Base-by-base conservation (phyloP, 2,329 filamentous ascomycete species). In the Penicillium sp. region DNA sequence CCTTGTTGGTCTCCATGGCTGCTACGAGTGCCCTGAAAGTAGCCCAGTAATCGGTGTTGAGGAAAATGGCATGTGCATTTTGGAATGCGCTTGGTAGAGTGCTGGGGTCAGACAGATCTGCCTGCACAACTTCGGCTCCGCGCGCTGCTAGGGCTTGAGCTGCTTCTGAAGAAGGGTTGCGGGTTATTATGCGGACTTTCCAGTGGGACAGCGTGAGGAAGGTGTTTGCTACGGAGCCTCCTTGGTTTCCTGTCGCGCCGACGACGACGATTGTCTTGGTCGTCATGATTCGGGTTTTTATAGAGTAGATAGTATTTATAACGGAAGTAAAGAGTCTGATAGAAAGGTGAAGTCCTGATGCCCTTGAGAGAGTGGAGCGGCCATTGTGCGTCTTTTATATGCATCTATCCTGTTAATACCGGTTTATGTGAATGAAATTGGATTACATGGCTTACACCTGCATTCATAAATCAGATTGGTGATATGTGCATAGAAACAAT, bases 231-330 rank as follows among this genome's bases (percentile, higher is more conserved):
- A 86, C 75, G 5, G 80, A 81, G 59, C 81, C 79, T 49, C 84
- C 84, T 70, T 87, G 84, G 57, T 80, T 78, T 57, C 83, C 82
- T 18, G 82, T 85, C 42, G 82, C 79, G 21, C 83, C 83, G 62
- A 85, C 80, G 12, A 86, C 74, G 45, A 79, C 79, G 65, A 85
- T 48, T n/a, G 64, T 55, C 23, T 65, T 66, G 24, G 38, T 14
- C 5, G 38, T 14, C 38, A 42, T 75, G 77, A 40, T 77, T 67
- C 63, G 74, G 76, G 38, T 77, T 30, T 30, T 9, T 30, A 30
- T n/a, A n/a, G n/a, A n/a, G n/a, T n/a, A n/a, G n/a, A n/a, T n/a
- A n/a, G n/a, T n/a, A n/a, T n/a, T n/a, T n/a, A n/a, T n/a, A n/a
- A n/a, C n/a, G n/a, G n/a, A n/a, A n/a, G n/a, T n/a, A n/a, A n/a